Conservation (phyloP, 202 grass and related monocot species). For the Panicum hallii region DNA sequence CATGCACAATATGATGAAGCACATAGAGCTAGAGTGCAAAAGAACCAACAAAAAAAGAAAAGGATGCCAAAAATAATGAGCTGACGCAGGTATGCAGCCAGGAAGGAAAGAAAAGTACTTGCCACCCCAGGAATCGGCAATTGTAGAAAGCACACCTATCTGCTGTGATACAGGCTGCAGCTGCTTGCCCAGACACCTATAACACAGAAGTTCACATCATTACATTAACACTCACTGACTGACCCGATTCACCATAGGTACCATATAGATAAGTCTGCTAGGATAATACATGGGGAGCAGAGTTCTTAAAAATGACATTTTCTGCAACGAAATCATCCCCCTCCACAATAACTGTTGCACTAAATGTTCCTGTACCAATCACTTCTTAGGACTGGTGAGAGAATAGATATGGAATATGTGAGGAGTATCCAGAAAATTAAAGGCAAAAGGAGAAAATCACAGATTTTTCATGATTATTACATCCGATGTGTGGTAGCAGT, state of each 20-base stretch:
- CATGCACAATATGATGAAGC: slow-evolving; percentile 15
- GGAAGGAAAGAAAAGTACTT: slow-evolving; percentile 48
- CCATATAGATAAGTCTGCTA: slow-evolving; percentile 2
- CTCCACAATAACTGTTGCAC: slow-evolving; percentile 70
- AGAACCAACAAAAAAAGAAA: background rate
- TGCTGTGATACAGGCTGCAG: slow-evolving; percentile 72
- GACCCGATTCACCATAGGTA: background rate
- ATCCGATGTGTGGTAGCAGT: background rate
- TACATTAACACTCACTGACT: slow-evolving; percentile 3
- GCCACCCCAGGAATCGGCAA: slow-evolving; percentile 88
- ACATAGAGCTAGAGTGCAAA: background rate
- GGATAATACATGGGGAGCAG: slow-evolving; percentile 69
- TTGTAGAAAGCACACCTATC: slow-evolving; percentile 84
- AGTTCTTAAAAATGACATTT: slow-evolving; percentile 92
- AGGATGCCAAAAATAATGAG: background rate
- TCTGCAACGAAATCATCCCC: slow-evolving; percentile 87
- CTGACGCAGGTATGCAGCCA: slow-evolving; percentile 14
- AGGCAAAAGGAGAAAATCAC: background rate
- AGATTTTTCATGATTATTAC: background rate
- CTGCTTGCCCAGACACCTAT: slow-evolving; percentile 82
- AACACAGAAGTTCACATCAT: slow-evolving; percentile 46
- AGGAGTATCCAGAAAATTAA: slow-evolving; percentile 16
- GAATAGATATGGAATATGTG: slow-evolving; percentile 18
- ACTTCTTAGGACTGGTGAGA: slow-evolving; percentile 57
- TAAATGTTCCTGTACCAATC: slow-evolving; percentile 85